Percentiles rank a stretch among this genome's conserved stretches.
These are phyloP conservation scores for Haplosporangium sp. DNA, from an alignment of 371 early-diverging fungal species.

Conservation along the genomic window DNA sequence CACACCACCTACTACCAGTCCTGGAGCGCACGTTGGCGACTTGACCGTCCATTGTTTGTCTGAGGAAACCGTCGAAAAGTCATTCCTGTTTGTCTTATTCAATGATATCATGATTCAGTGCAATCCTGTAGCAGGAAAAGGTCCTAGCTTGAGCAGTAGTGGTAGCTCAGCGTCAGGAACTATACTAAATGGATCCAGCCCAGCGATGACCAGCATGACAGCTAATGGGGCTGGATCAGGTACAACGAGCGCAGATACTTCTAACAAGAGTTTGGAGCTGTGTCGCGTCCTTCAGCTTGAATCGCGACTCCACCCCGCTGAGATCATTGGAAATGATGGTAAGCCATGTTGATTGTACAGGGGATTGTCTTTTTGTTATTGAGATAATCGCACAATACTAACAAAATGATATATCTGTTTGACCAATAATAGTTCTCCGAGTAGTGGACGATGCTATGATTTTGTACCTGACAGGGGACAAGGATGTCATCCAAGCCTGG, in stretches of 20 bases:
- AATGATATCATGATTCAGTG: conserved; percentile 67
- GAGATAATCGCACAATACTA: no score
- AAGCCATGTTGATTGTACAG: conserved; percentile 3
- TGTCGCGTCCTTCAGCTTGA: conserved; percentile 43
- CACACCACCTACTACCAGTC: background rate
- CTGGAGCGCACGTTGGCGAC: conserved; percentile 16
- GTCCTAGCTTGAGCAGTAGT: background rate
- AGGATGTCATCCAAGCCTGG: conserved; percentile 44
- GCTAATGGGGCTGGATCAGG: conserved; percentile 10
- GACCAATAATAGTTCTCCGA: conserved; percentile 27
- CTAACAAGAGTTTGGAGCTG: conserved; percentile 34
- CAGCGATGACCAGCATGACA: background rate
- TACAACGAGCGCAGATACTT: conserved; percentile 1
- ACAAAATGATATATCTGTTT: background rate
- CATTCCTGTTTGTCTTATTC: conserved; percentile 61
- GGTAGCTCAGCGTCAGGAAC: background rate
- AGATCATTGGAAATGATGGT: conserved; percentile 52
- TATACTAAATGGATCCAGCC: no score
- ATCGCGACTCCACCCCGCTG: conserved; percentile 51
- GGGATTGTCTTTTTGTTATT: background rate
- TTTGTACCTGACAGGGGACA: conserved; percentile 45
- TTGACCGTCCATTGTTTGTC: conserved; percentile 38
- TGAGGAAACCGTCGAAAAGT: conserved; percentile 45
- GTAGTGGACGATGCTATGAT: conserved; percentile 50
- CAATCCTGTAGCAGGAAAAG: conserved; percentile 31